Evolutionary conservation across 2,329 filamentous ascomycete species (phyloP).

Genomic region (Rosellinia necatrix): DNA sequence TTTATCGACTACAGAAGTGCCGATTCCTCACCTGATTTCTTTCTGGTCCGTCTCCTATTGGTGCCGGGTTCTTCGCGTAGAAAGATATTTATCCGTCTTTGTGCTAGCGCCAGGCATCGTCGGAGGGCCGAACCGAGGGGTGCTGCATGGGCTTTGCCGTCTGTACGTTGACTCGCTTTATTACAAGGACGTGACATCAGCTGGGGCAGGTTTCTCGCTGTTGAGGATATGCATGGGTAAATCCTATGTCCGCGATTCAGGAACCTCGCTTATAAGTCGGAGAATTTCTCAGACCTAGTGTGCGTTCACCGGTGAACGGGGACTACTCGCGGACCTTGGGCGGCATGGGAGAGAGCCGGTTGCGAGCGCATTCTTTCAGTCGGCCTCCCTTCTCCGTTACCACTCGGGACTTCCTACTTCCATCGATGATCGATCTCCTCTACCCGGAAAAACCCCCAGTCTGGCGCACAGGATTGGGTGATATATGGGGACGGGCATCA

Average conservation of each 20-base stretch:
- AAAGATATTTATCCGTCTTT: conserved; percentile 15
- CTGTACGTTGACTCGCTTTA: conserved; percentile 1
- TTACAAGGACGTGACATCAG: conserved; percentile 14
- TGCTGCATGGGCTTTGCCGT: conserved; percentile 20
- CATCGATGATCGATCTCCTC: conserved; percentile 2
- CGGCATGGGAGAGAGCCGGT: conserved; percentile 10
- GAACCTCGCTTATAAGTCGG: conserved; percentile 17
- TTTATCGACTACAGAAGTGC: conserved; percentile 15
- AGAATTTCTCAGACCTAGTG: conserved; percentile 11
- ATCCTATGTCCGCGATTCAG: not conserved
- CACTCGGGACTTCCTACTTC: conserved; percentile 6
- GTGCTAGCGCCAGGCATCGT: conserved; percentile 16
- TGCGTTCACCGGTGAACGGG: conserved; percentile 8
- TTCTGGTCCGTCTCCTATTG: conserved; percentile 11
- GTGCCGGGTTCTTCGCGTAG: not conserved
- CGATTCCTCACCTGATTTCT: conserved; percentile 16
- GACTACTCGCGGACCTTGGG: not conserved
- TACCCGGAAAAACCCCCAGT: conserved; percentile 3
- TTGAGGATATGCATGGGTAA: not conserved
- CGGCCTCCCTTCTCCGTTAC: conserved; percentile 6
- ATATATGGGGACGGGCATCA: conserved; percentile 10
- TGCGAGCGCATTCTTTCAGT: conserved; percentile 5
- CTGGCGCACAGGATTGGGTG: conserved; percentile 14
- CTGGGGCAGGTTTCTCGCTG: conserved; percentile 2
- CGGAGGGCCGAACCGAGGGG: conserved; percentile 27